Conservation (phyloP, 1,139 yeast genomes). For the Kurtzmaniella natalensis region DNA sequence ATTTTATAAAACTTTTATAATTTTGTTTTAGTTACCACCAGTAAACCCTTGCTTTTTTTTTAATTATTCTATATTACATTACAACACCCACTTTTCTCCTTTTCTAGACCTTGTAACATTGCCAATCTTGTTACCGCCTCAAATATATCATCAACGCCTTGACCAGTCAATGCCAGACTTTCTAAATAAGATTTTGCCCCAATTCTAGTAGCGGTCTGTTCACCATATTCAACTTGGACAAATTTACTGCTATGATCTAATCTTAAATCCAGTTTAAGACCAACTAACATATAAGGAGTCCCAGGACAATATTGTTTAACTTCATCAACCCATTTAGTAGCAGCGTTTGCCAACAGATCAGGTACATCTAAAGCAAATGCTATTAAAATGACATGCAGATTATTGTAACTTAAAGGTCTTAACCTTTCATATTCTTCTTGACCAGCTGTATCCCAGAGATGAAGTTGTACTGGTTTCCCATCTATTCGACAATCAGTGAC, state of each 20-base stretch:
- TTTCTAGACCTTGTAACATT: conserved; percentile 34
- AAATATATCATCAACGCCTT: conserved; percentile 77
- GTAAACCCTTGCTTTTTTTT: too few species aligned
- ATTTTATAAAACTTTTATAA: too few species aligned
- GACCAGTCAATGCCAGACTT: conserved; percentile 75
- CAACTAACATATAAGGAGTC: conserved; percentile 63
- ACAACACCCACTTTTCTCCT: conserved; percentile 31
- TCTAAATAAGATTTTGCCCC: conserved; percentile 70
- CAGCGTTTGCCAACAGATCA: conserved; percentile 65
- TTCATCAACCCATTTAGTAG: conserved; percentile 70
- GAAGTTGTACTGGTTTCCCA: conserved; percentile 84
- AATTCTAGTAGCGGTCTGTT: conserved; percentile 56
- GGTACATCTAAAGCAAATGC: conserved; percentile 70
- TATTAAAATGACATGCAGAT: conserved; percentile 66
- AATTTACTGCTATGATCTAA: conserved; percentile 25
- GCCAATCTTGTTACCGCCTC: conserved; percentile 74
- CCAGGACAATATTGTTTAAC: conserved; percentile 63
- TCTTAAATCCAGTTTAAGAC: conserved; percentile 66
- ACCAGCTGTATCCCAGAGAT: conserved; percentile 96
- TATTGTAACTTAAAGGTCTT: conserved; percentile 80
- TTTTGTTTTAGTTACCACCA: too few species aligned
- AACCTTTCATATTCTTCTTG: conserved; percentile 85
- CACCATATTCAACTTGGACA: conserved; percentile 54
- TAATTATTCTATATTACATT: conserved; percentile 8
- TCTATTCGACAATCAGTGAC: conserved; percentile 91